phyloP scores from a whole-genome alignment of 2,329 filamentous ascomycete species.

The Ascochyta fabae region DNA sequence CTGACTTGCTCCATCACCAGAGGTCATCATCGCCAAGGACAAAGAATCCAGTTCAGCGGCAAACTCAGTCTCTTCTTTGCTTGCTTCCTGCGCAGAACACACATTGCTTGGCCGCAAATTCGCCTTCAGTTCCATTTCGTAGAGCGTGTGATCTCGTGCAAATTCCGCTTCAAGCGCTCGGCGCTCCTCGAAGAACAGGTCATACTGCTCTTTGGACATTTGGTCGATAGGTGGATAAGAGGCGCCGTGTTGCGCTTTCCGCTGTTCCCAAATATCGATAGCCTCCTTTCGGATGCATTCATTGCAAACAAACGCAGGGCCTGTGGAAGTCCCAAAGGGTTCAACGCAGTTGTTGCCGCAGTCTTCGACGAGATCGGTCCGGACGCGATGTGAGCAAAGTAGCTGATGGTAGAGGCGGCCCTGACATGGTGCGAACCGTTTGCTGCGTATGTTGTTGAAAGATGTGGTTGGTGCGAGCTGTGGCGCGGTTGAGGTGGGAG shows the following conservation, averaged over 20 bases:
- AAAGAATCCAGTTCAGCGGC: slow-evolving; percentile 41
- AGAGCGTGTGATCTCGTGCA: slow-evolving; percentile 31
- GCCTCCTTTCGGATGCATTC: slow-evolving; percentile 41
- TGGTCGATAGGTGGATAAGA: slow-evolving; percentile 35
- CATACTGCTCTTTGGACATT: slow-evolving; percentile 43
- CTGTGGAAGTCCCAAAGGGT: slow-evolving; percentile 25
- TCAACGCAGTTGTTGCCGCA: slow-evolving; percentile 46
- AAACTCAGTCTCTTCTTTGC: slow-evolving; percentile 41
- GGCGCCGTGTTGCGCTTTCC: slow-evolving; percentile 37
- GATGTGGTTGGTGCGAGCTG: slow-evolving; percentile 15
- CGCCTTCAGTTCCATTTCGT: slow-evolving; percentile 34
- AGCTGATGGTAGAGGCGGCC: slow-evolving; percentile 47
- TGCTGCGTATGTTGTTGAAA: slow-evolving; percentile 32
- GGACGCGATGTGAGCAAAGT: slow-evolving; percentile 44
- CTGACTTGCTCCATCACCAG: slow-evolving; percentile 22
- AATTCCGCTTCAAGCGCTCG: slow-evolving; percentile 38
- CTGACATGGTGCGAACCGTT: slow-evolving; percentile 43
- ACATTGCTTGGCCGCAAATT: slow-evolving; percentile 39
- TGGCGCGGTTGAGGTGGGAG: slow-evolving; percentile 18
- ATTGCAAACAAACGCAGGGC: slow-evolving; percentile 40
- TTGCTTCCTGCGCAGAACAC: slow-evolving; percentile 39
- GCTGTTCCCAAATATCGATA: slow-evolving; percentile 35
- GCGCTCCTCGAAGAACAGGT: slow-evolving; percentile 41
- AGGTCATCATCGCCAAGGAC: slow-evolving; percentile 37
- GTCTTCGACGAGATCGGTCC: slow-evolving; percentile 46